Percentiles rank a stretch among this genome's conserved stretches.
Conservation (phyloP, 2,329 filamentous ascomycete species). For the Dothideomycetes sp. region DNA sequence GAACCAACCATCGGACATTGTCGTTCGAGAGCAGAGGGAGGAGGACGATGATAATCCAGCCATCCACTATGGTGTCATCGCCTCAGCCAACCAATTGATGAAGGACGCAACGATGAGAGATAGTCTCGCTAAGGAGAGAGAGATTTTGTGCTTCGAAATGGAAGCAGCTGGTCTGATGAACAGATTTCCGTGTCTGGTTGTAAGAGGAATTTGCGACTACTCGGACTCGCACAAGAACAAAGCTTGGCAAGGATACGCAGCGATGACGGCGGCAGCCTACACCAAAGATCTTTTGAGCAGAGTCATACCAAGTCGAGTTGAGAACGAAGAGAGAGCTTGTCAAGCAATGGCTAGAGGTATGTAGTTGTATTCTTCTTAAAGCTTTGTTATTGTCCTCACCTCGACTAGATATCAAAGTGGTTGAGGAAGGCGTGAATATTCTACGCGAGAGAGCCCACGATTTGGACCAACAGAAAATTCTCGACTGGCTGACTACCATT, state of each 20-base stretch:
- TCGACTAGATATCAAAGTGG: no score
- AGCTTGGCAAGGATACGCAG: conserved; percentile 19
- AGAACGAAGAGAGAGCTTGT: conserved; percentile 1
- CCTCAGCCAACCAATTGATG: conserved; percentile 28
- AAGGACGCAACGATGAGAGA: conserved; percentile 12
- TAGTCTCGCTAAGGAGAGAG: neutral
- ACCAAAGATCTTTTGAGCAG: conserved; percentile 5
- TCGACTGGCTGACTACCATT: no score
- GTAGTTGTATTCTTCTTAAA: no score
- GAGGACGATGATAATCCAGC: neutral
- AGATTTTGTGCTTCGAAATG: conserved; percentile 16
- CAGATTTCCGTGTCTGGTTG: conserved; percentile 18
- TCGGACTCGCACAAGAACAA: conserved; percentile 24
- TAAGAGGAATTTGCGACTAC: conserved; percentile 19
- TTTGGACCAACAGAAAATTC: no score
- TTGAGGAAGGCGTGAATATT: no score
- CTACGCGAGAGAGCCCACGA: no score
- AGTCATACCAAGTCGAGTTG: conserved; percentile 3
- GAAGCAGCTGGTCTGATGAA: conserved; percentile 15
- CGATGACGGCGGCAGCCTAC: conserved; percentile 18
- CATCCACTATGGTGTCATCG: conserved; percentile 32
- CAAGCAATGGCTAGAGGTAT: neutral
- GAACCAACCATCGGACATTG: neutral
- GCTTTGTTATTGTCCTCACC: no score
- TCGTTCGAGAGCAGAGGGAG: neutral